These are phyloP conservation scores for Cudoniella acicularis DNA, from an alignment of 495 filamentous ascomycete species.

Conservation along the genomic window DNA sequence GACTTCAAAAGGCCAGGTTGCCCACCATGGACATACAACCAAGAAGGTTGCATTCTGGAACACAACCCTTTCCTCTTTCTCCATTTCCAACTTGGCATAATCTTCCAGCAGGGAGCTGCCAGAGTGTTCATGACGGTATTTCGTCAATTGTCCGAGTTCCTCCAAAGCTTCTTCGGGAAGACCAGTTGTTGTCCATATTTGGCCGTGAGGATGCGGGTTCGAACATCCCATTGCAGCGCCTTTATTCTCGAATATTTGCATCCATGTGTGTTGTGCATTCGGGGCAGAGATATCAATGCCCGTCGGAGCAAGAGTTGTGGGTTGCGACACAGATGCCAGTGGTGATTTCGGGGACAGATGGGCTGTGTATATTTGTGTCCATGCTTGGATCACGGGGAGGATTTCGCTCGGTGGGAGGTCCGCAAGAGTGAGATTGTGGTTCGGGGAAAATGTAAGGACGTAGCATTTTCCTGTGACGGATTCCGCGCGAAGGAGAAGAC, in stretches of 20 bases:
- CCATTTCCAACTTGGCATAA: conserved; percentile 78
- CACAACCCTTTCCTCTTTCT: conserved; percentile 80
- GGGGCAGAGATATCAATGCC: conserved; percentile 40
- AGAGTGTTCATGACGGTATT: conserved; percentile 67
- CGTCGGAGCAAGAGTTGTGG: conserved; percentile 34
- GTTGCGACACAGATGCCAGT: conserved; percentile 30
- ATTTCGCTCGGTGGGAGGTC: conserved; percentile 71
- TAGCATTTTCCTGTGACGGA: conserved; percentile 95
- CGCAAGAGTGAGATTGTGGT: conserved; percentile 88
- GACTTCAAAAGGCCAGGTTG: conserved; percentile 93
- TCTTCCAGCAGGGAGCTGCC: conserved; percentile 76
- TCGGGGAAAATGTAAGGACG: conserved; percentile 87
- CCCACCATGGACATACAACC: conserved; percentile 95
- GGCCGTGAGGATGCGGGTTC: conserved; percentile 95
- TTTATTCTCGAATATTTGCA: conserved; percentile 99
- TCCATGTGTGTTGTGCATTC: conserved; percentile 82
- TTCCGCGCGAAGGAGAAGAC: conserved; percentile 77
- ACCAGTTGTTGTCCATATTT: conserved; percentile 89
- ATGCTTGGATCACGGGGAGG: conserved; percentile 72
- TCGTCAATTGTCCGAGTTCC: conserved; percentile 72
- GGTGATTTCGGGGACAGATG: conserved; percentile 74
- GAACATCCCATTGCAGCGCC: conserved; percentile 98
- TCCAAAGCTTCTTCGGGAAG: conserved; percentile 82
- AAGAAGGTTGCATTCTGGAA: conserved; percentile 81
- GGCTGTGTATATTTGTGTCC: conserved; percentile 81